Evolutionary conservation across 768 basidiomycete genomes (phyloP), one percentile per base, ranked within the genome.

Genomic region (Naematelia aurantialba): DNA sequence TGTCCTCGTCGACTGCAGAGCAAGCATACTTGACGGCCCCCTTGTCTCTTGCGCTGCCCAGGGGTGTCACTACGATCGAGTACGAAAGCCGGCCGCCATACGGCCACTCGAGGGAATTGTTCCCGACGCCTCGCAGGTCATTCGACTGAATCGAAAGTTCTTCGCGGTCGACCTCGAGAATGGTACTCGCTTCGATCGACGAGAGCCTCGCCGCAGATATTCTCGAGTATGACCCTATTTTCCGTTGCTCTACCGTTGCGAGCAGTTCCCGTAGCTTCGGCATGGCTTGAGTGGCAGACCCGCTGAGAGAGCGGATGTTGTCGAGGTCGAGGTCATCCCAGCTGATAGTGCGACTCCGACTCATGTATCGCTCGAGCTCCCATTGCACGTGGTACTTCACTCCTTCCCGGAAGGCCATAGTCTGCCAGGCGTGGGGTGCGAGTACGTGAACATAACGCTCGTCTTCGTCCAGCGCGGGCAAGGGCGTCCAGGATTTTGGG

Each of bases 351-450:
- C 42, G 31, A 24, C 57, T 29, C 26, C 55, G 47, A 1, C 26
- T 46, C 10, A 71, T 26, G 19, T 44, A 50, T 19, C 58, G 10
- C 13, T 66, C 55, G 12, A 69, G 44, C 30, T 69, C 63, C 67
- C 66, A 69, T 58, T 67, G 70, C n/a, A 65, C 57, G 26, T 63
- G 60, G 42, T 62, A 69, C 19, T 45, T 54, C 24, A 72, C 30
- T 27, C 56, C 60, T 10, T 50, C 34, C 21, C 34, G 34, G 17
- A 39, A 39, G 8, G 34, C 34, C 34, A 39, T 39, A 39, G 8
- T 39, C 34, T 39, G 34, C 34, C 34, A 39, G 17, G 34, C 34
- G 17, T 39, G 34, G 8, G 34, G 34, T 8, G 34, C 8, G 17
- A 8, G 34, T 39, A 39, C 34, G 17, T 39, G 17, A 17, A 39